These are phyloP conservation scores for Thalassiosira livingstoniorum DNA, from an alignment of 352 stramenopile genomes.

Conservation along the genomic window DNA sequence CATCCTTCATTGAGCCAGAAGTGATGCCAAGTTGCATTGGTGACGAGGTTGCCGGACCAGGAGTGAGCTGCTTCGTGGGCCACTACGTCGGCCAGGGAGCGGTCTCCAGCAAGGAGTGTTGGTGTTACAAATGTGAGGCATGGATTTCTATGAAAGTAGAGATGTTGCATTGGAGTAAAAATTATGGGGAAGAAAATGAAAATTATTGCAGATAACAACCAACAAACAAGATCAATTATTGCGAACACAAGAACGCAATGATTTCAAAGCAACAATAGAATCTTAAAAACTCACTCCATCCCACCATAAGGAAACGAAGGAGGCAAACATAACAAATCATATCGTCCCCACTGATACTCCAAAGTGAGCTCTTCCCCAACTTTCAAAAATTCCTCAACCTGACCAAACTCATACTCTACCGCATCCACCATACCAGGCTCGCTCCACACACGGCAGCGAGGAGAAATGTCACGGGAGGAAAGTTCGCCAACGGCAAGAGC, in stretches of 20 bases:
- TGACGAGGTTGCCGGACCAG: constrained; percentile 98
- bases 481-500: constrained; percentile 93
- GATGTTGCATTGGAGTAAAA: neutral
- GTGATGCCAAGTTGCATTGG: constrained; percentile 93
- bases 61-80: constrained; percentile 94
- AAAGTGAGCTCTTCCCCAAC: constrained; percentile 92
- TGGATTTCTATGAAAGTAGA: constrained; percentile 34
- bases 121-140: constrained; percentile 96
- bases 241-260: neutral
- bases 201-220: neutral
- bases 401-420: constrained; percentile 93
- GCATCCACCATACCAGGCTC: constrained; percentile 93
- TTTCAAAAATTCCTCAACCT: constrained; percentile 93
- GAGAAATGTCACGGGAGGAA: constrained; percentile 89
- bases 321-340: constrained; percentile 96
- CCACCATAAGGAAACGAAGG: constrained; percentile 96
- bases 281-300: constrained; percentile 92
- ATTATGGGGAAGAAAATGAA: constrained; percentile 36
- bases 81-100: constrained; percentile 94
- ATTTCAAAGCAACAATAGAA: neutral
- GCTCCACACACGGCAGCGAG: constrained; percentile 90
- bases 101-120: constrained; percentile 93
- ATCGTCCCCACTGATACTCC: constrained; percentile 86
- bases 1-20: constrained; percentile 99
- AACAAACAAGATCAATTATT: neutral